Percentiles rank a stretch among this genome's conserved stretches.
These are phyloP conservation scores for Oryza meridionalis DNA, from an alignment of 176 grass and related monocot species.

Conservation along the genomic window DNA sequence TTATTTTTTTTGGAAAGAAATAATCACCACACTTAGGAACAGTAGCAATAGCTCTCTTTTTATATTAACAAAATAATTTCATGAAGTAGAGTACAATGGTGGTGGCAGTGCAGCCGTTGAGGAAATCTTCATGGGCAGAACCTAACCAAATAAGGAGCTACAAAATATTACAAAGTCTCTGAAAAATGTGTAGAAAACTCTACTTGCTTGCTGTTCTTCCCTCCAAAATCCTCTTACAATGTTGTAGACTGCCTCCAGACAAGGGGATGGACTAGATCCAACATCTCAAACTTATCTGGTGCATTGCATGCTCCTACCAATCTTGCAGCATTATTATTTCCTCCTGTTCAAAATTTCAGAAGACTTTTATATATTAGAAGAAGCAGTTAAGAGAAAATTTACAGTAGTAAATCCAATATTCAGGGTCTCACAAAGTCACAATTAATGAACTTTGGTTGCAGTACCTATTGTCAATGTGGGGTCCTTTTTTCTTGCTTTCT, in stretches of 20 bases:
- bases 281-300: conserved; percentile 74
- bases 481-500: conserved; percentile 32
- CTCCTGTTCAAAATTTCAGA: conserved; percentile 37
- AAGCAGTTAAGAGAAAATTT: neutral
- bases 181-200: conserved; percentile 42
- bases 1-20: neutral
- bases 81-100: conserved; percentile 37
- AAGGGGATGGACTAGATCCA: conserved; percentile 69
- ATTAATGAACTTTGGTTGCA: conserved; percentile 48
- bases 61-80: conserved; percentile 53
- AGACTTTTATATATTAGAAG: neutral
- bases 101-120: conserved; percentile 31
- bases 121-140: conserved; percentile 42
- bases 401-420: conserved; percentile 22
- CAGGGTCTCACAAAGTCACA: conserved; percentile 1
- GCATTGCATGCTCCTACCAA: conserved; percentile 38
- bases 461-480: conserved; percentile 67
- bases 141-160: conserved; percentile 39
- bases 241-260: conserved; percentile 54
- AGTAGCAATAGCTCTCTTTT: conserved; percentile 42
- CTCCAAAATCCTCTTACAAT: conserved; percentile 29
- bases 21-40: neutral
- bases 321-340: conserved; percentile 60
- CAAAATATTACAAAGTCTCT: conserved; percentile 34
- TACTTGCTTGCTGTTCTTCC: conserved; percentile 37